These are phyloP conservation scores for Oryza meridionalis DNA, from an alignment of 176 grass and related monocot genomes.

Conservation along the genomic window DNA sequence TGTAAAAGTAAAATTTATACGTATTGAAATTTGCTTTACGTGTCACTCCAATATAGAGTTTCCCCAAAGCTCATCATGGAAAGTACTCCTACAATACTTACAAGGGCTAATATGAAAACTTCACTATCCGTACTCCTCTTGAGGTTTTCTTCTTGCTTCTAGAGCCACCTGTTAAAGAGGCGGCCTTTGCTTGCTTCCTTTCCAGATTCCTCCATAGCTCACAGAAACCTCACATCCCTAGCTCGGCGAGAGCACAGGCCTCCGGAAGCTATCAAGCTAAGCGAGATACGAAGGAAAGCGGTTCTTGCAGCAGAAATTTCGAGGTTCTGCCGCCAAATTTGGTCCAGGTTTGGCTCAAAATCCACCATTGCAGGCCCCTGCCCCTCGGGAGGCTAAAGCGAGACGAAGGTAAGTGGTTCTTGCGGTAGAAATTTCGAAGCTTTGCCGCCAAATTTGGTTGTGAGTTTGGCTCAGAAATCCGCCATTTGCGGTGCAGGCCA, in stretches of 20 bases:
- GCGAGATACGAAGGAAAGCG: not conserved
- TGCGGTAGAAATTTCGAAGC: not conserved
- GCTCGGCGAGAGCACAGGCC: not conserved
- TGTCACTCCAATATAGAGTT: too few relatives aligned
- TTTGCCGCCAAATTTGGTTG: not conserved
- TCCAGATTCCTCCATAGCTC: slow-evolving; percentile 12
- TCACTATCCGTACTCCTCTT: not conserved
- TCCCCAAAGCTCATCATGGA: not conserved
- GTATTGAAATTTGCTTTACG: too few relatives aligned
- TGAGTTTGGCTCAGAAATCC: slow-evolving; percentile 9
- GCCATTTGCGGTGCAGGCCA: slow-evolving; percentile 4
- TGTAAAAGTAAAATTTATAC: too few relatives aligned
- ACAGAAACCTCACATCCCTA: slow-evolving; percentile 13
- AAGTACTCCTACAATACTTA: not conserved
- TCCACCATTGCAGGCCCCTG: not conserved
- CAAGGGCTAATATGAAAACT: not conserved
- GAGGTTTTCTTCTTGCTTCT: not conserved
- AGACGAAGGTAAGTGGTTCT: not conserved
- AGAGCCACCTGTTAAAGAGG: not conserved
- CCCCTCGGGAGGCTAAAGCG: not conserved
- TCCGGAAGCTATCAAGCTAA: not conserved
- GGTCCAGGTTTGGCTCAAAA: slow-evolving; percentile 6
- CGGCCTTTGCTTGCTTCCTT: not conserved
- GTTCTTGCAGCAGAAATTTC: not conserved
- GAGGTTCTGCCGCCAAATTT: not conserved